These are phyloP conservation scores for Lentinula sp. DNA, from an alignment of 768 basidiomycete species.

Conservation along the genomic window DNA sequence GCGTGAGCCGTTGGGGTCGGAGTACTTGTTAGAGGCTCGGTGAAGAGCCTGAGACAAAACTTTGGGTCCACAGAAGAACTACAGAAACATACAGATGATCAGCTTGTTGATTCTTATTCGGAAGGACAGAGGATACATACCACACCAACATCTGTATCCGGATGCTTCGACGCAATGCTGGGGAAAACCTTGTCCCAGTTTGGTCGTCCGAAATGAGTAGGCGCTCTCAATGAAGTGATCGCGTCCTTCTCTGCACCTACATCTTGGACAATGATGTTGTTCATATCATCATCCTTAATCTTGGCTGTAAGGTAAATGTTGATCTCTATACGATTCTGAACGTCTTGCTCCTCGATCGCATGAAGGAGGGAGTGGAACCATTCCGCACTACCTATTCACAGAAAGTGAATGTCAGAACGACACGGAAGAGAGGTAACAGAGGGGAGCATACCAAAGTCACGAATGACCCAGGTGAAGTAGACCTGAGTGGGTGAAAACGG, in stretches of 20 bases:
- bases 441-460: constrained; percentile 59
- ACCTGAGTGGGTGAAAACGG: constrained; percentile 29
- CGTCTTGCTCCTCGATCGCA: constrained; percentile 92
- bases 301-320: constrained; percentile 90
- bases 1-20: constrained; percentile 65
- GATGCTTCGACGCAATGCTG: constrained; percentile 76
- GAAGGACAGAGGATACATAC: constrained; percentile 31
- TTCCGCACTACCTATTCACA: constrained; percentile 38
- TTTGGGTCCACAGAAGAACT: constrained; percentile 87
- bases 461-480: constrained; percentile 94
- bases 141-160: constrained; percentile 86
- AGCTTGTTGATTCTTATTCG: not conserved
- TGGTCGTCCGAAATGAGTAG: constrained; percentile 89
- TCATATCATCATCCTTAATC: constrained; percentile 89
- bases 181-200: constrained; percentile 77
- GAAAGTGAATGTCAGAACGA: not conserved
- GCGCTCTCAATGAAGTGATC: constrained; percentile 82
- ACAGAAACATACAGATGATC: not conserved
- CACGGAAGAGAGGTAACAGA: not conserved
- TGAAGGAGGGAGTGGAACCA: constrained; percentile 94
- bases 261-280: constrained; percentile 89
- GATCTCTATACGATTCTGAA: constrained; percentile 82
- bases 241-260: constrained; percentile 92
- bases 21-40: constrained; percentile 80
- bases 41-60: constrained; percentile 69